A percentile compares a stretch with the other conserved stretches of the same genome.
These are phyloP conservation scores for Phytophthora macrochlamydospora DNA, from an alignment of 352 stramenopile species.

Conservation along the genomic window DNA sequence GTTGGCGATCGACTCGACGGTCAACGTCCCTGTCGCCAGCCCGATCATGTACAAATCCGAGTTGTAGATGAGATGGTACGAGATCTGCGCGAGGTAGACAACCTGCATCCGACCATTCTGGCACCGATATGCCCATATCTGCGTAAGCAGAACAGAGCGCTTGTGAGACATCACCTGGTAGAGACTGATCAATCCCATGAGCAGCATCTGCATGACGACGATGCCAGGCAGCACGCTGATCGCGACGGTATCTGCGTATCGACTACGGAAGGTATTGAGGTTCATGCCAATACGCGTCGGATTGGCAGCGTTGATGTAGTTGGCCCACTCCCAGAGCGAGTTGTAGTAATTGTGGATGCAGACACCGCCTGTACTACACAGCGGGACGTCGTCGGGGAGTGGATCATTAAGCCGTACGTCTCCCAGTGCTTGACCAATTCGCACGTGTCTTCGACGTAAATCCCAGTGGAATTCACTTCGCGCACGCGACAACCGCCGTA, in stretches of 20 bases:
- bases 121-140: slow-evolving; percentile 37
- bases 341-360: slow-evolving; percentile 34
- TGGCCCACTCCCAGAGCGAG: slow-evolving; percentile 26
- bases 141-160: slow-evolving; percentile 22
- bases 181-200: slow-evolving; percentile 22
- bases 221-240: slow-evolving; percentile 29
- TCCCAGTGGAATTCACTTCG: slow-evolving; percentile 18
- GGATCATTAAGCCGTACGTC: slow-evolving; percentile 27
- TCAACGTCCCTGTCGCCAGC: slow-evolving; percentile 27
- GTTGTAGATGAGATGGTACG: slow-evolving; percentile 24
- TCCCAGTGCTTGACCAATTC: neutral
- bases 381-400: slow-evolving; percentile 28
- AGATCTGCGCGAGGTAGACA: slow-evolving; percentile 23
- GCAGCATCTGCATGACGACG: slow-evolving; percentile 27
- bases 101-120: slow-evolving; percentile 31
- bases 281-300: slow-evolving; percentile 21
- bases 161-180: slow-evolving; percentile 33
- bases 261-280: slow-evolving; percentile 20
- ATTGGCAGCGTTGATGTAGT: slow-evolving; percentile 1
- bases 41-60: slow-evolving; percentile 28
- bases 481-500: slow-evolving; percentile 27
- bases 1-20: slow-evolving; percentile 20
- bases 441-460: slow-evolving; percentile 28
- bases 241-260: slow-evolving; percentile 20
- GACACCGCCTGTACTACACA: slow-evolving; percentile 22